phyloP scores from a whole-genome alignment of 164 flowering plant species.

The Brasenia schreberi region DNA sequence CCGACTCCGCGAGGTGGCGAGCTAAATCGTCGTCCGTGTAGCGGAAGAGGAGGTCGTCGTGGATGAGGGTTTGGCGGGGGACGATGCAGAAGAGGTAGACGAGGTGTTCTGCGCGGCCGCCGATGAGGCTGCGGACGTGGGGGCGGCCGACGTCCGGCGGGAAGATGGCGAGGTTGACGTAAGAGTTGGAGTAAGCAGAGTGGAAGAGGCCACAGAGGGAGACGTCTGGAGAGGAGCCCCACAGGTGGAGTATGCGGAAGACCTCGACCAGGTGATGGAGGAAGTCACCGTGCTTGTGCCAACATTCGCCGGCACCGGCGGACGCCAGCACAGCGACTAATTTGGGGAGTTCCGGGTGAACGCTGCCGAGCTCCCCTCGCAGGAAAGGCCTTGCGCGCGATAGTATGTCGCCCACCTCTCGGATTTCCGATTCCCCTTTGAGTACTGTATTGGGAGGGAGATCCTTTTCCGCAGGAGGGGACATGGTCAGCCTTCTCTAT shows the following conservation, averaged over 20 bases:
- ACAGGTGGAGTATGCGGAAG: slow-evolving; percentile 57
- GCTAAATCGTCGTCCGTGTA: slow-evolving; percentile 52
- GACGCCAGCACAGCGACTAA: slow-evolving; percentile 59
- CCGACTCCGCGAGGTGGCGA: slow-evolving; percentile 44
- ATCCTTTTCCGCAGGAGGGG: background rate
- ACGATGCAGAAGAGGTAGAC: slow-evolving; percentile 81
- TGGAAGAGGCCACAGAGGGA: slow-evolving; percentile 94
- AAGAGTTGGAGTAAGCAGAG: slow-evolving; percentile 95
- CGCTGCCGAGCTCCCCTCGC: slow-evolving; percentile 48
- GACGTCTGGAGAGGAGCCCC: slow-evolving; percentile 49
- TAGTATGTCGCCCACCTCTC: slow-evolving; percentile 14
- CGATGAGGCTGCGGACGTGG: slow-evolving; percentile 54
- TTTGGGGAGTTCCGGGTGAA: slow-evolving; percentile 51
- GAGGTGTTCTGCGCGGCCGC: slow-evolving; percentile 61
- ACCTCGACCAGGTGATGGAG: slow-evolving; percentile 82
- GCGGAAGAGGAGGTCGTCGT: slow-evolving; percentile 63
- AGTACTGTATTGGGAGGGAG: background rate
- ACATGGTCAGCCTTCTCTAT: too few relatives aligned
- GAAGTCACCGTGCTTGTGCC: slow-evolving; percentile 97
- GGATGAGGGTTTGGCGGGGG: slow-evolving; percentile 75
- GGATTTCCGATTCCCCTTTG: background rate
- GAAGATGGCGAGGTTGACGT: slow-evolving; percentile 92
- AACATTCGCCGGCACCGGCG: slow-evolving; percentile 91
- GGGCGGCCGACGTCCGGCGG: slow-evolving; percentile 72
- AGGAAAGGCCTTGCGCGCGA: slow-evolving; percentile 63